These are phyloP conservation scores for Aphanomyces cochlioides DNA, from an alignment of 352 stramenopile species.

Conservation along the genomic window DNA sequence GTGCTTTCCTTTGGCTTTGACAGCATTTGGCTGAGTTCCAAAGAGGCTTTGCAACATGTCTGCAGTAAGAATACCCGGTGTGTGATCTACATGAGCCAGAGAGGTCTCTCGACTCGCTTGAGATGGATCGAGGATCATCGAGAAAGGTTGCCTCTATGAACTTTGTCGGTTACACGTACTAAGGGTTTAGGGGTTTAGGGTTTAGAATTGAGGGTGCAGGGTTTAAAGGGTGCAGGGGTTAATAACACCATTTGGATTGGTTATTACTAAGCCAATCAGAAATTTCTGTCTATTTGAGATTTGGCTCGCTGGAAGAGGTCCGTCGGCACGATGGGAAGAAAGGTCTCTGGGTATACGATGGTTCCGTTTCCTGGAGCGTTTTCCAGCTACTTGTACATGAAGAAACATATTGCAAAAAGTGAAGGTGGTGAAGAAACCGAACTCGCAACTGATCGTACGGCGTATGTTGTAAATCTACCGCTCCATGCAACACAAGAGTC, in stretches of 20 bases:
- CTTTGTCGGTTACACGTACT: not conserved
- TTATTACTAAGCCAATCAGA: constrained; percentile 24
- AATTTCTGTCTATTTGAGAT: constrained; percentile 10
- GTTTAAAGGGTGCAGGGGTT: not conserved
- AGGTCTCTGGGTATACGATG: constrained; percentile 65
- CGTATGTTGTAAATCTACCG: constrained; percentile 74
- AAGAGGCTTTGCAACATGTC: not conserved
- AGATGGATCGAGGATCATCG: constrained; percentile 15
- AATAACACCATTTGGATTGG: constrained; percentile 14
- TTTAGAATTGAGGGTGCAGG: no score
- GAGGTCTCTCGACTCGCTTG: not conserved
- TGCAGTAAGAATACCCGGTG: constrained; percentile 11
- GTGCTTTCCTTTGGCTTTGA: not conserved
- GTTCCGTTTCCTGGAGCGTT: constrained; percentile 68
- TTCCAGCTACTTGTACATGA: constrained; percentile 69
- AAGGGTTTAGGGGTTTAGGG: no score
- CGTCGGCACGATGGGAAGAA: constrained; percentile 32
- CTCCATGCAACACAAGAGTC: constrained; percentile 43
- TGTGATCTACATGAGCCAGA: not conserved
- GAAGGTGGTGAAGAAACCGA: constrained; percentile 34
- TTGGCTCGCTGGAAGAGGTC: constrained; percentile 24
- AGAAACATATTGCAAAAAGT: constrained; percentile 56
- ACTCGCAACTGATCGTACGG: constrained; percentile 58
- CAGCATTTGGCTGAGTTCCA: not conserved
- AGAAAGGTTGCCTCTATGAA: not conserved